A percentile compares a stretch with the other conserved stretches of the same genome.
phyloP scores from a whole-genome alignment of 345 rosid genomes.

The Crucihimalaya himalaica region DNA sequence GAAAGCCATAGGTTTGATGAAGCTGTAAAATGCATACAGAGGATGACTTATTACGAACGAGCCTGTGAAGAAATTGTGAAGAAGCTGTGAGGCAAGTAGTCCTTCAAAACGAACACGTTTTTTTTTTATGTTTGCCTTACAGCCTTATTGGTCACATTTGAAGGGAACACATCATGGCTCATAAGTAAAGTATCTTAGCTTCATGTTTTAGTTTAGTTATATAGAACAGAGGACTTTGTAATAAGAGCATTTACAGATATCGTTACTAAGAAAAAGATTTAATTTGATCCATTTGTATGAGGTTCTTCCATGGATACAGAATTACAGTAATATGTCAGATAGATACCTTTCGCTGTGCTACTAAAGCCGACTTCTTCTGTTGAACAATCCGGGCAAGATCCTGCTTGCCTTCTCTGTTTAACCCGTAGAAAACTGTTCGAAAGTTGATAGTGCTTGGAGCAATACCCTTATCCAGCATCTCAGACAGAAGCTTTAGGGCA shows the following conservation, averaged over 20 bases:
- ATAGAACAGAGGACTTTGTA: constrained; percentile 1
- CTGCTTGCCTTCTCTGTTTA: constrained; percentile 76
- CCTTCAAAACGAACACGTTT: not conserved
- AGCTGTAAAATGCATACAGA: constrained; percentile 64
- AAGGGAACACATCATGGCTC: constrained; percentile 6
- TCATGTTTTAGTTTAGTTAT: constrained; percentile 13
- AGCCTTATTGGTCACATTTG: not conserved
- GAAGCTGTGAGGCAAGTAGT: constrained; percentile 54
- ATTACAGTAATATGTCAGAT: constrained; percentile 5
- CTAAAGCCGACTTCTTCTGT: constrained; percentile 55
- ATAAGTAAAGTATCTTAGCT: constrained; percentile 15
- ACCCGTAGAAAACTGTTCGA: constrained; percentile 61
- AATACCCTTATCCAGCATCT: constrained; percentile 60
- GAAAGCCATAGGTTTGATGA: constrained; percentile 61
- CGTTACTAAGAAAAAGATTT: not conserved
- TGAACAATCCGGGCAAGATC: constrained; percentile 56
- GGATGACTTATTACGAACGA: constrained; percentile 87
- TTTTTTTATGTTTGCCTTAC: not conserved
- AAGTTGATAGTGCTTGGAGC: constrained; percentile 69
- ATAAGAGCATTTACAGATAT: constrained; percentile 23
- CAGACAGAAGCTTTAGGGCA: constrained; percentile 59
- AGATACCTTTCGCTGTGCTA: constrained; percentile 47
- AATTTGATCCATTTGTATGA: not conserved
- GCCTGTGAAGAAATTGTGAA: constrained; percentile 75
- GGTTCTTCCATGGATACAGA: not conserved